phyloP scores from a whole-genome alignment of 345 rosid species.

The Gossypium thurberi region DNA sequence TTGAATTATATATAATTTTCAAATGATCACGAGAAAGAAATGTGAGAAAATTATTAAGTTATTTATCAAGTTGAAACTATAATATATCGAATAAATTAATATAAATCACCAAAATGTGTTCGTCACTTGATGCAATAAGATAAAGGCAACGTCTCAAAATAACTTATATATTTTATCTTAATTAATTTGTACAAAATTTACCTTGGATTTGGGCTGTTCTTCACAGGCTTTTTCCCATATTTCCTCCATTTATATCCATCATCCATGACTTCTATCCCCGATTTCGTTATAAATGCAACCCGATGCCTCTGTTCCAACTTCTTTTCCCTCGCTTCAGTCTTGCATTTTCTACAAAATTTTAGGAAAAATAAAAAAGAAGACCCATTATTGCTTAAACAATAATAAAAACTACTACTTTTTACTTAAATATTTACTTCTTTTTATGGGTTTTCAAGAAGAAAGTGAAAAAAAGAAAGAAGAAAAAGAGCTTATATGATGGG shows the following conservation, averaged over 20 bases:
- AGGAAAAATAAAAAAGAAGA: neutral
- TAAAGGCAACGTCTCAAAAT: neutral
- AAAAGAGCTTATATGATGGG: neutral
- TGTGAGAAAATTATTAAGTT: neutral
- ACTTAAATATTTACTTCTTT: neutral
- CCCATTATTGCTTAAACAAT: neutral
- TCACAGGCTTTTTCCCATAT: conserved; percentile 82
- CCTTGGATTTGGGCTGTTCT: conserved; percentile 88
- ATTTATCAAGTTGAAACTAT: neutral
- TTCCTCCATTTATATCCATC: conserved; percentile 97
- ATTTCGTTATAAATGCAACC: conserved; percentile 79
- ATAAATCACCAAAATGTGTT: neutral
- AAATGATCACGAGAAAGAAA: neutral
- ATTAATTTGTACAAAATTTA: conserved; percentile 15
- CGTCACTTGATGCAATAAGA: conserved; percentile 4
- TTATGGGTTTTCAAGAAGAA: neutral
- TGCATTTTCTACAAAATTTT: neutral
- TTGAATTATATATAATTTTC: neutral
- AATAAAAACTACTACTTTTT: neutral
- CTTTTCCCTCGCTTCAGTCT: conserved; percentile 22
- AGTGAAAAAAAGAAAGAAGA: neutral
- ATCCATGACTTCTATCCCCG: conserved; percentile 82
- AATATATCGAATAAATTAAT: neutral
- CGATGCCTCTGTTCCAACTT: conserved; percentile 35
- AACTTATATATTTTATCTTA: neutral